Percentiles rank a stretch among this genome's conserved stretches.
phyloP scores from a whole-genome alignment of 2,329 filamentous ascomycete genomes.

The Arthrinium phaeospermum region DNA sequence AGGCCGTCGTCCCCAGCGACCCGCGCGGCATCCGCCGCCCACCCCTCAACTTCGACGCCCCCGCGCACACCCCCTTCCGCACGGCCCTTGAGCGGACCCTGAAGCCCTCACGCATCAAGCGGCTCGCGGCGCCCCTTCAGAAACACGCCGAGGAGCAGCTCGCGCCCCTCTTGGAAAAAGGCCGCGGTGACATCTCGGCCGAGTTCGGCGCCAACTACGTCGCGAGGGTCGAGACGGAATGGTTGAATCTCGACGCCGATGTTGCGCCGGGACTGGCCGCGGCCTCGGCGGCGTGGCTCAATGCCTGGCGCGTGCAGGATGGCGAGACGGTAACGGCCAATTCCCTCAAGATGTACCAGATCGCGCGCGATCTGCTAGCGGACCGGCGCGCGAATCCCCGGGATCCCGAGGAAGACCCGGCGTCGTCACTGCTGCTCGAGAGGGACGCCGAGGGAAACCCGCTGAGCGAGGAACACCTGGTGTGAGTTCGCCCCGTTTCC shows the following conservation, averaged over 20 bases:
- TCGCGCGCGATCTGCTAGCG: conserved; percentile 25
- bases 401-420: conserved; percentile 29
- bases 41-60: conserved; percentile 31
- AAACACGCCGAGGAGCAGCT: conserved; percentile 28
- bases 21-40: conserved; percentile 28
- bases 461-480: conserved; percentile 28
- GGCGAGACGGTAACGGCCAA: conserved; percentile 26
- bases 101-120: conserved; percentile 27
- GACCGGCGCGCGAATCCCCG: conserved; percentile 27
- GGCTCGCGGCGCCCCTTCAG: conserved; percentile 25
- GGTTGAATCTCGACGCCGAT: conserved; percentile 29
- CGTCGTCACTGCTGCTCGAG: conserved; percentile 28
- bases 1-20: conserved; percentile 28
- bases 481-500: conserved; percentile 18
- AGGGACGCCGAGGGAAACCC: conserved; percentile 26
- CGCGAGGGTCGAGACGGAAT: conserved; percentile 30
- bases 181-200: conserved; percentile 28
- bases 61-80: conserved; percentile 30
- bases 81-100: conserved; percentile 29
- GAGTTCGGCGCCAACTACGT: conserved; percentile 30
- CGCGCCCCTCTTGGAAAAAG: conserved; percentile 20
- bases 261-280: conserved; percentile 23
- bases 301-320: conserved; percentile 30
- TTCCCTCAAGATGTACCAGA: conserved; percentile 27
- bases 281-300: conserved; percentile 26